Conservation (phyloP, 2,329 filamentous ascomycete species). For the Chrysosporium keratinophilum region DNA sequence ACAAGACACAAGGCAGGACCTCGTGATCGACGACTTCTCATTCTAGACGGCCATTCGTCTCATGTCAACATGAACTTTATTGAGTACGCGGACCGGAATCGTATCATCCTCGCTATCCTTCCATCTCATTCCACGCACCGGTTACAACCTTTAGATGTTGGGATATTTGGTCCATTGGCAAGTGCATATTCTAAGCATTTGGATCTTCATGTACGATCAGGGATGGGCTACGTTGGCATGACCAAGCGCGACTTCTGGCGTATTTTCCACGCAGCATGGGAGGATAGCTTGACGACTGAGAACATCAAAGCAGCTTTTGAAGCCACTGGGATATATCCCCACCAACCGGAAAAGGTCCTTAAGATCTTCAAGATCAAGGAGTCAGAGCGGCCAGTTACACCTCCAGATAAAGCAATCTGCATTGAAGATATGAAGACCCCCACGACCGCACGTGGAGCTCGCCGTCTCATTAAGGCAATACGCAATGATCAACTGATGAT, state of each 20-base stretch:
- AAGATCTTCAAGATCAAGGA: background rate
- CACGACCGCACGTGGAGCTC: too few relatives aligned
- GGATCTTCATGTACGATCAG: background rate
- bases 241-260: constrained; percentile 3
- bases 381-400: too few relatives aligned
- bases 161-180: constrained; percentile 1
- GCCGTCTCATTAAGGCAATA: too few relatives aligned
- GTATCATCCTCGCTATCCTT: too few relatives aligned
- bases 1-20: background rate
- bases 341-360: background rate
- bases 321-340: background rate
- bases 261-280: constrained; percentile 1
- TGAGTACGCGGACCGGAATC: too few relatives aligned
- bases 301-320: constrained; percentile 7
- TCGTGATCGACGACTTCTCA: background rate
- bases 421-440: too few relatives aligned
- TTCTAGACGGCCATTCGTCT: constrained; percentile 5
- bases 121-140: too few relatives aligned
- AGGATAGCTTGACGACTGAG: background rate
- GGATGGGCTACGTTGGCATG: constrained; percentile 1
- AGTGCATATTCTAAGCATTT: constrained; percentile 4
- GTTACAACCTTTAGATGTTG: too few relatives aligned
- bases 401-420: too few relatives aligned
- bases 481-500: too few relatives aligned
- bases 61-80: constrained; percentile 13